Evolutionary conservation across 768 basidiomycete species (phyloP).

Genomic region (Termitomyces sp.): DNA sequence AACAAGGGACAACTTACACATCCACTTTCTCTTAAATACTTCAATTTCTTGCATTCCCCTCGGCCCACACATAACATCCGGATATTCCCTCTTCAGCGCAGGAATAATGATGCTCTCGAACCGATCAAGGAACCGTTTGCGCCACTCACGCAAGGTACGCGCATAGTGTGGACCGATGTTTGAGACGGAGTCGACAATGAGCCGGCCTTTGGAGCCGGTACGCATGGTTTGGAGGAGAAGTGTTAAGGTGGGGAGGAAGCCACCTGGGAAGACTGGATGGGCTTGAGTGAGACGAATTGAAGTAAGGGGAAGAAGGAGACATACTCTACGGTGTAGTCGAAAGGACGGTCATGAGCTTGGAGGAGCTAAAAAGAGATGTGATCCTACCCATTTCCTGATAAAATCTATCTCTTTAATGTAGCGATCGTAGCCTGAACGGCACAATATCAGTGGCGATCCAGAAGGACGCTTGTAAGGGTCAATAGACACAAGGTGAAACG

Average conservation of each 20-base stretch:
- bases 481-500: background rate
- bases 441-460: background rate
- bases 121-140: slow-evolving; percentile 46
- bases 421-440: background rate
- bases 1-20: background rate
- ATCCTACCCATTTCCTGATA: background rate
- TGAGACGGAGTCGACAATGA: slow-evolving; percentile 58
- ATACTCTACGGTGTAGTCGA: background rate
- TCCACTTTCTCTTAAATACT: slow-evolving; percentile 1
- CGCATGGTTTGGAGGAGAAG: slow-evolving; percentile 45
- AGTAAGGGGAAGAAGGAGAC: background rate
- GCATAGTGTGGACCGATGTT: slow-evolving; percentile 78
- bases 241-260: slow-evolving; percentile 61
- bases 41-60: background rate
- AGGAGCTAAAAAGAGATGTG: background rate
- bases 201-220: slow-evolving; percentile 44
- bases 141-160: slow-evolving; percentile 78
- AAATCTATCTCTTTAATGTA: slow-evolving; percentile 1
- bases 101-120: slow-evolving; percentile 58
- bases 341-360: background rate
- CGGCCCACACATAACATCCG: background rate
- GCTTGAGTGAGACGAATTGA: background rate
- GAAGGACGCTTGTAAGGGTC: background rate
- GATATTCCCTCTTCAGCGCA: slow-evolving; percentile 27
- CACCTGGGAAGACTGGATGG: slow-evolving; percentile 38